Percentiles rank a stretch among this genome's conserved stretches.
Evolutionary conservation across 805 yeast genomes (phyloP).

Genomic region (Candida pseudofarinosa): DNA sequence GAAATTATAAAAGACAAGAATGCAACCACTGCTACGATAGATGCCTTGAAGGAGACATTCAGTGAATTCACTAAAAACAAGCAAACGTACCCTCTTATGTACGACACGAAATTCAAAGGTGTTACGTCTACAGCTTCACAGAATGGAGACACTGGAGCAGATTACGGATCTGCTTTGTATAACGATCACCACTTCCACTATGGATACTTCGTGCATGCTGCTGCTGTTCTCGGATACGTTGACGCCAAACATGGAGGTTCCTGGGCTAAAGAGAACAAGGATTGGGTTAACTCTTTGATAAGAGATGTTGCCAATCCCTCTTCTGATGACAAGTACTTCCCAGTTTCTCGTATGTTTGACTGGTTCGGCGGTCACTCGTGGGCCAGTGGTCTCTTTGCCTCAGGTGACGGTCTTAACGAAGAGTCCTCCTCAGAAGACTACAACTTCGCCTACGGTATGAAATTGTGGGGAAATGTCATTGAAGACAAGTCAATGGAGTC

Average conservation of each 20-base stretch:
- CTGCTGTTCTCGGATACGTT: slow-evolving; percentile 69
- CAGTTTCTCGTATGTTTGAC: slow-evolving; percentile 69
- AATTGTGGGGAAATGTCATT: slow-evolving; percentile 61
- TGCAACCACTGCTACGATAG: slow-evolving; percentile 31
- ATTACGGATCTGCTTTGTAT: slow-evolving; percentile 72
- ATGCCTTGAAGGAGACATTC: slow-evolving; percentile 42
- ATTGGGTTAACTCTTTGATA: slow-evolving; percentile 57
- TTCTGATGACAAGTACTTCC: slow-evolving; percentile 54
- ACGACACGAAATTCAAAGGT: slow-evolving; percentile 55
- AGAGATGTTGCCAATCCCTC: slow-evolving; percentile 69
- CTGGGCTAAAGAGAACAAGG: slow-evolving; percentile 47
- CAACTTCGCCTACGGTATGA: slow-evolving; percentile 65
- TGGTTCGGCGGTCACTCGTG: slow-evolving; percentile 78
- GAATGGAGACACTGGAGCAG: slow-evolving; percentile 43
- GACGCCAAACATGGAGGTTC: slow-evolving; percentile 51
- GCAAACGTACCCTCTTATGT: slow-evolving; percentile 48
- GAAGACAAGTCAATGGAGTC: slow-evolving; percentile 53
- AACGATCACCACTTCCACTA: slow-evolving; percentile 89
- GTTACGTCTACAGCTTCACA: slow-evolving; percentile 50
- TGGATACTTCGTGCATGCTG: slow-evolving; percentile 79
- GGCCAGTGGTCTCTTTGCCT: slow-evolving; percentile 67
- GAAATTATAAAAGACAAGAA: slow-evolving; percentile 44
- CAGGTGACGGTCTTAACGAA: slow-evolving; percentile 74
- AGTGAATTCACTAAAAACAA: slow-evolving; percentile 33
- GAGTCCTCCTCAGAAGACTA: slow-evolving; percentile 75